Evolutionary conservation across 306 rosid species (phyloP).

Genomic region (Cucurbita maxima): DNA sequence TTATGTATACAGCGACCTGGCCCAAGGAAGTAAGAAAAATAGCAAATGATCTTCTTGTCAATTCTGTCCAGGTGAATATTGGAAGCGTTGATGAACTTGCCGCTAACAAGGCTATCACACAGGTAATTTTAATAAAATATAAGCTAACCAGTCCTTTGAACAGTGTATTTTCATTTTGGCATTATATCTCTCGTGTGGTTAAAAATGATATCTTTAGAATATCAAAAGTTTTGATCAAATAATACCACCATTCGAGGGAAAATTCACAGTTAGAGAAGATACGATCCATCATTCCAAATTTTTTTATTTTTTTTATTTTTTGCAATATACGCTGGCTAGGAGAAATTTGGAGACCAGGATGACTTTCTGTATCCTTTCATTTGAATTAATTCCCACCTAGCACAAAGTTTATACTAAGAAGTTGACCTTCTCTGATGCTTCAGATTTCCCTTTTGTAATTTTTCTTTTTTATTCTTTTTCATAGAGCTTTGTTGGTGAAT

Average conservation of each 20-base stretch:
- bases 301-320: no score
- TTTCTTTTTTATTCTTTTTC: no score
- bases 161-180: neutral
- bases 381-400: neutral
- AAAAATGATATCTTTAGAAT: neutral
- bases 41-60: constrained; percentile 85
- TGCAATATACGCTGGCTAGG: neutral
- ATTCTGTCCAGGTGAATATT: constrained; percentile 95
- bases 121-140: constrained; percentile 31
- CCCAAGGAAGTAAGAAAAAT: constrained; percentile 98
- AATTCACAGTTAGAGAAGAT: neutral
- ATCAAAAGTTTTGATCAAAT: neutral
- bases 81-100: constrained; percentile 92
- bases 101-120: constrained; percentile 93
- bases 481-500: neutral
- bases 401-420: neutral
- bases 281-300: neutral
- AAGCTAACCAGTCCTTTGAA: neutral
- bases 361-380: neutral
- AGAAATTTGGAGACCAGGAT: neutral
- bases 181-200: neutral
- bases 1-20: constrained; percentile 99
- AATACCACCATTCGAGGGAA: neutral
- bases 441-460: neutral
- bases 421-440: neutral